Evolutionary conservation across 2,329 filamentous ascomycete genomes (phyloP).

Genomic region (Sporothrix variecibatus): DNA sequence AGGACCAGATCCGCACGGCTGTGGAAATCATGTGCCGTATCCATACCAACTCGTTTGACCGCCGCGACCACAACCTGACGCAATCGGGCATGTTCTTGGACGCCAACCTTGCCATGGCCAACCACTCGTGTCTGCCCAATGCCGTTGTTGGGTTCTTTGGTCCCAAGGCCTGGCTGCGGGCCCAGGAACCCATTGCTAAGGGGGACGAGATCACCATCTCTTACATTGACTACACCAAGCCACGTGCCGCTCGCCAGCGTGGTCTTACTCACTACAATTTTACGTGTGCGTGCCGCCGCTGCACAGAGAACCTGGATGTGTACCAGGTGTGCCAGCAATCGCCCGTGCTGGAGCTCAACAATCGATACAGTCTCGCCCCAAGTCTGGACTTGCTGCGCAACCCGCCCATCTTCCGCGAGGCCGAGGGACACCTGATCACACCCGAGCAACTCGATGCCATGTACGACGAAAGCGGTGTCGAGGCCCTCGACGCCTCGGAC

Average conservation of each 20-base stretch:
- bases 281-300: constrained; percentile 53
- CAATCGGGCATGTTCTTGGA: constrained; percentile 59
- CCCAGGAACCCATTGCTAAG: constrained; percentile 50
- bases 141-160: constrained; percentile 59
- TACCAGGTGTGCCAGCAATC: constrained; percentile 53
- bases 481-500: constrained; percentile 30
- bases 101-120: constrained; percentile 58
- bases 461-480: constrained; percentile 35
- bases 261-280: constrained; percentile 55
- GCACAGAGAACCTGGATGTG: constrained; percentile 52
- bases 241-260: constrained; percentile 45
- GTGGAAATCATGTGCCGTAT: constrained; percentile 58
- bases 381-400: constrained; percentile 40
- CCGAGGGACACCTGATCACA: constrained; percentile 32
- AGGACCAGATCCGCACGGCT: constrained; percentile 44
- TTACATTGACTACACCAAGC: constrained; percentile 57
- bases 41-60: constrained; percentile 63
- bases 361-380: constrained; percentile 46
- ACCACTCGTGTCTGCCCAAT: constrained; percentile 65
- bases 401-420: constrained; percentile 38
- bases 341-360: constrained; percentile 47
- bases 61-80: constrained; percentile 54
- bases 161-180: constrained; percentile 53
- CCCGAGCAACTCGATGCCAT: constrained; percentile 36
- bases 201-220: constrained; percentile 63